Conservation (phyloP, 176 grass and related monocot species). For the Paspalum vaginatum region DNA sequence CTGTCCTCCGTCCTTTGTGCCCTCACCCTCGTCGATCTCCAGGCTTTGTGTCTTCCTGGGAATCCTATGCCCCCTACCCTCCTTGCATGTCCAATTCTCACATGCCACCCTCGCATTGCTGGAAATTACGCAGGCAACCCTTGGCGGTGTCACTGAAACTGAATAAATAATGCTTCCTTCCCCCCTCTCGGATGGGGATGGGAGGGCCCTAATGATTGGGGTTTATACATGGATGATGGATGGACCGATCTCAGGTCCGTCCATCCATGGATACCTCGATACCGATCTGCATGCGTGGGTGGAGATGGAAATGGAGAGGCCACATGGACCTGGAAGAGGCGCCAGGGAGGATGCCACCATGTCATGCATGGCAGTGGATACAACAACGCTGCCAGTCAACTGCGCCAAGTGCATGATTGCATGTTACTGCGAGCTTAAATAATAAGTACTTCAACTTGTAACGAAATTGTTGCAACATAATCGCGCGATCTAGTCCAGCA, state of each 20-base stretch:
- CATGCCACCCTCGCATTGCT: background rate
- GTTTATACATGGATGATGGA: background rate
- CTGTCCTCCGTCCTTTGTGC: conserved; percentile 11
- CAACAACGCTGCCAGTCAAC: no score
- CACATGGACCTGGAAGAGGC: background rate
- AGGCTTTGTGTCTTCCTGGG: conserved; percentile 41
- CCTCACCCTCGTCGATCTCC: conserved; percentile 15
- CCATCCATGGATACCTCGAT: background rate
- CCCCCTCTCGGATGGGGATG: background rate
- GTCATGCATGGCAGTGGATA: background rate
- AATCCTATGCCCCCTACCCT: conserved; percentile 4
- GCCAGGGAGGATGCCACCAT: background rate
- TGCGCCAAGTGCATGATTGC: no score
- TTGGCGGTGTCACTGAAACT: background rate
- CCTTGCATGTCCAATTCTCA: background rate
- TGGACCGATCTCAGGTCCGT: background rate
- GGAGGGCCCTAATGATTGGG: background rate
- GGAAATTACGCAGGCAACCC: background rate
- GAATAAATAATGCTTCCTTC: no score
- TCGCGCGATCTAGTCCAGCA: no score
- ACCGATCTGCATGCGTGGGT: background rate
- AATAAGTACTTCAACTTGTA: no score
- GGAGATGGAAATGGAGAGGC: background rate
- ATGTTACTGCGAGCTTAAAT: no score
- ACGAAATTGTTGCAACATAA: no score